Evolutionary conservation across 164 flowering plant species (phyloP), one percentile per base, ranked within the genome.

Genomic region (Tetracentron sinense): DNA sequence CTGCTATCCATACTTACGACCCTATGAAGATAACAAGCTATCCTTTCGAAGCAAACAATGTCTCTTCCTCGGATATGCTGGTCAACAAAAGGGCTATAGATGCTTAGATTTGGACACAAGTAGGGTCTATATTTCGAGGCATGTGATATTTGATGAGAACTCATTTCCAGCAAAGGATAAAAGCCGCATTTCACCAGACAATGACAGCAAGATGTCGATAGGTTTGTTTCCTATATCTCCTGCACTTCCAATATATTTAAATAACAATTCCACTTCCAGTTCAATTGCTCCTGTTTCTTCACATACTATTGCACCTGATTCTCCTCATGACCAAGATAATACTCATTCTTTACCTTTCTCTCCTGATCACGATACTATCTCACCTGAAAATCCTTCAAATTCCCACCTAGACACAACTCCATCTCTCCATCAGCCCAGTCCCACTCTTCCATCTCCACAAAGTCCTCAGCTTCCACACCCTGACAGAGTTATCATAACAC

Each of bases 11-110:
- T 56, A 16, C 17, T 31, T 56, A 33, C 2, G 60, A 26, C 60
- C 60, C 23, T 56, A 55, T 27, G 28, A 55, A 14, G 7, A 55
- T 27, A 6, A 55, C 28, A 55, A 55, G n/a, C 35, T 55, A 19
- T 56, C 60, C 20, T 56, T 31, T 30, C 4, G 17, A 42, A 42
- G 17, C 17, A 42, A 42, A 42, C 47, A 7, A 30, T 56, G 60
- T n/a, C 22, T 30, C 23, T 29, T 56, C 23, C 23, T 56, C 17
- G 60, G 60, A 7, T 56, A 56, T 33, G 25, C 42, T 19, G n/a
- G 17, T 15, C 47, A 42, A 33, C 38, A 33, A 33, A 33, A n/a
- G n/a, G n/a, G n/a, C n/a, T n/a, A n/a, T n/a, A n/a, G n/a, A n/a
- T 42, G 47, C 11, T 15, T 42, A 42, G 47, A 42, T 42, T 42